Conservation (phyloP, 2,329 filamentous ascomycete species). For the Colletotrichum sp. region DNA sequence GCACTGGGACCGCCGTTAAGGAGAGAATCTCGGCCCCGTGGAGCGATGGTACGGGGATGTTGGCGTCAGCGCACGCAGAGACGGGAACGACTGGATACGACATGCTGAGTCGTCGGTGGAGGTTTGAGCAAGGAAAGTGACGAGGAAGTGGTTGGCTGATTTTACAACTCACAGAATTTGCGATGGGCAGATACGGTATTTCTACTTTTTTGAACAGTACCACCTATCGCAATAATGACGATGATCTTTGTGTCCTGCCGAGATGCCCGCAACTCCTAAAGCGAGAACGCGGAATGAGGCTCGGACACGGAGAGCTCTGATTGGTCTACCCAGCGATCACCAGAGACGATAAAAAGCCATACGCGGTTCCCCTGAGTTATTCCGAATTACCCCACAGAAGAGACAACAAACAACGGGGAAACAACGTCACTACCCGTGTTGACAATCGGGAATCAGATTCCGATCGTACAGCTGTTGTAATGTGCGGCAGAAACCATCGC, state of each 20-base stretch:
- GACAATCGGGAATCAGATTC: neutral
- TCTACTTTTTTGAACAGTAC: neutral
- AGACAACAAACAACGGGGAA: neutral
- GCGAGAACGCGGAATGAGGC: neutral
- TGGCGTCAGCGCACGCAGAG: neutral
- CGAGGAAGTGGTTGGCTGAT: neutral
- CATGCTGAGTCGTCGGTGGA: neutral
- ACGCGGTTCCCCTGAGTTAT: neutral
- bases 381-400: neutral
- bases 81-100: neutral
- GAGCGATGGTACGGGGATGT: neutral
- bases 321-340: neutral
- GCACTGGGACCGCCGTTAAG: conserved; percentile 5
- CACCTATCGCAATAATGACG: accelerated
- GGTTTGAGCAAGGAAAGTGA: neutral
- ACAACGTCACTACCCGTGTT: neutral
- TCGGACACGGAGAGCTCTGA: neutral
- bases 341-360: neutral
- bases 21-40: conserved; percentile 19
- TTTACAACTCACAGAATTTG: accelerated
- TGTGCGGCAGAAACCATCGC: neutral
- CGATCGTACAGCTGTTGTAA: neutral
- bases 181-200: neutral
- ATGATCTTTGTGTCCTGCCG: neutral
- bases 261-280: neutral